Percentiles rank a stretch among this genome's conserved stretches.
Conservation (phyloP, 2,329 filamentous ascomycete genomes). For the Exophiala lecanii-corni region DNA sequence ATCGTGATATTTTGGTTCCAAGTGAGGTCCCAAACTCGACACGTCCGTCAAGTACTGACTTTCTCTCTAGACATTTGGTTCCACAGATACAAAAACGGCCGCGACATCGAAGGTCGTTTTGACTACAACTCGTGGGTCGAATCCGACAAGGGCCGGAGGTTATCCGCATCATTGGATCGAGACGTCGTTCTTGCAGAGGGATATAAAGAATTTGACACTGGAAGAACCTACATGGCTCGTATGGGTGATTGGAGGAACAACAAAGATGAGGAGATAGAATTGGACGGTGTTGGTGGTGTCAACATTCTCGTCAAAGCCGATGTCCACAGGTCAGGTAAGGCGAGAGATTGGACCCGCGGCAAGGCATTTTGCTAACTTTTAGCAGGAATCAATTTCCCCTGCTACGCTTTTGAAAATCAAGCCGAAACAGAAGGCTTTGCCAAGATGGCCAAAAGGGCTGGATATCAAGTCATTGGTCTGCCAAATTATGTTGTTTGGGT, state of each 20-base stretch:
- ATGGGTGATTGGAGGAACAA: slow-evolving; percentile 92
- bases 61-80: slow-evolving; percentile 80
- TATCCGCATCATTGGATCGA: slow-evolving; percentile 69
- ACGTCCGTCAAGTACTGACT: background rate
- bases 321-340: slow-evolving; percentile 80
- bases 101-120: slow-evolving; percentile 92
- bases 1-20: slow-evolving; percentile 87
- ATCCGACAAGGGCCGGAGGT: slow-evolving; percentile 73
- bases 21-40: slow-evolving; percentile 59
- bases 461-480: slow-evolving; percentile 84
- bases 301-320: slow-evolving; percentile 98
- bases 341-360: too few species aligned
- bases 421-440: slow-evolving; percentile 98
- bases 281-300: slow-evolving; percentile 94
- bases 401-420: slow-evolving; percentile 96
- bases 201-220: slow-evolving; percentile 90
- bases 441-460: slow-evolving; percentile 95
- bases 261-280: slow-evolving; percentile 84
- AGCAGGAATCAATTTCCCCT: slow-evolving; percentile 91
- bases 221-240: slow-evolving; percentile 79
- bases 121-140: slow-evolving; percentile 99
- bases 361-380: too few species aligned
- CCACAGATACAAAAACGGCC: slow-evolving; percentile 74
- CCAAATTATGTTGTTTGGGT: slow-evolving; percentile 96
- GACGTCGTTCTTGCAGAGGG: slow-evolving; percentile 86